Conservation (phyloP, 352 stramenopile species). For the Blastocystis sp. region DNA sequence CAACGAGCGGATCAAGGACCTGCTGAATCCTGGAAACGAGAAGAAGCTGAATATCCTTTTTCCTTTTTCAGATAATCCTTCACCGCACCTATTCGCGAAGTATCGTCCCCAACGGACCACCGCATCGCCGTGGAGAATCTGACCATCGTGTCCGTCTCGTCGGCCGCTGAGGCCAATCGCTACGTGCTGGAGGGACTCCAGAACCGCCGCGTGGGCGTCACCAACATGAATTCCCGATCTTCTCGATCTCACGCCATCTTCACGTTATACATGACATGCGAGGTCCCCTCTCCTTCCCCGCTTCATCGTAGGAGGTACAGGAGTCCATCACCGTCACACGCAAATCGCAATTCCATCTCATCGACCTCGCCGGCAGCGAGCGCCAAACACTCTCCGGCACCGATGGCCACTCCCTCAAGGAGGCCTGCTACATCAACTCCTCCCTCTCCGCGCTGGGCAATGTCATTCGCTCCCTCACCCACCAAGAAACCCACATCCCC, state of each 20-base stretch:
- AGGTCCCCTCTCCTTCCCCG: background rate
- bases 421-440: slow-evolving; percentile 72
- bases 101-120: background rate
- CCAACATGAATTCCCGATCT: slow-evolving; percentile 64
- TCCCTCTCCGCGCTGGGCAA: slow-evolving; percentile 73
- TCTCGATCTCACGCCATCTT: slow-evolving; percentile 63
- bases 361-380: slow-evolving; percentile 71
- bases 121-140: slow-evolving; percentile 48
- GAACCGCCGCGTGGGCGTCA: slow-evolving; percentile 59
- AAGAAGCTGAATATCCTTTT: slow-evolving; percentile 67
- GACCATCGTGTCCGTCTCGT: slow-evolving; percentile 3
- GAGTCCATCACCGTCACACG: slow-evolving; percentile 39
- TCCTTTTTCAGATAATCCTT: background rate
- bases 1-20: slow-evolving; percentile 88
- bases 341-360: slow-evolving; percentile 70
- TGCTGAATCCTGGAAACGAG: slow-evolving; percentile 74
- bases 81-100: slow-evolving; percentile 38
- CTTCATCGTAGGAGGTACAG: slow-evolving; percentile 55
- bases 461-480: slow-evolving; percentile 68
- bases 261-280: slow-evolving; percentile 47
- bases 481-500: slow-evolving; percentile 70
- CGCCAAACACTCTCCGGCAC: slow-evolving; percentile 53
- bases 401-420: slow-evolving; percentile 68
- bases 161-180: background rate
- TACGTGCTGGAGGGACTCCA: slow-evolving; percentile 21